Percentiles rank a stretch among this genome's conserved stretches.
Conservation (phyloP, 495 filamentous ascomycete species). For the Cercophora sp. region DNA sequence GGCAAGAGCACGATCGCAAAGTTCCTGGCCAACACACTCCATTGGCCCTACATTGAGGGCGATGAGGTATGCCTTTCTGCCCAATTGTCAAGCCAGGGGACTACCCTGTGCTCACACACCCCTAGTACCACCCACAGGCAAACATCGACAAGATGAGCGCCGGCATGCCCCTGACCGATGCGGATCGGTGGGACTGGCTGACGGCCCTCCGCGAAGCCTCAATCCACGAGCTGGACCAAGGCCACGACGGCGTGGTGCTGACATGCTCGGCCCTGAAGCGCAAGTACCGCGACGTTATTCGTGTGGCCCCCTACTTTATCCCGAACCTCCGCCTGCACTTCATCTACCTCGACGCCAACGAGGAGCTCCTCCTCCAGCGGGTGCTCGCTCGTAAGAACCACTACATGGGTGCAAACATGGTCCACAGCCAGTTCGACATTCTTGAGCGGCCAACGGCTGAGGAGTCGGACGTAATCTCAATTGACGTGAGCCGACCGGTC, state of each 20-base stretch:
- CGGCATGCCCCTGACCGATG: constrained; percentile 85
- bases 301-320: constrained; percentile 75
- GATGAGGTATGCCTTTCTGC: constrained; percentile 71
- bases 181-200: constrained; percentile 98
- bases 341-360: constrained; percentile 78
- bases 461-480: constrained; percentile 78
- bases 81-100: neutral
- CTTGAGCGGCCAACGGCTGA: constrained; percentile 74
- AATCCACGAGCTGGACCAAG: constrained; percentile 54
- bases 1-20: constrained; percentile 93
- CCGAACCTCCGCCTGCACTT: constrained; percentile 83
- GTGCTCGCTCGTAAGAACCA: constrained; percentile 73
- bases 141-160: constrained; percentile 94
- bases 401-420: constrained; percentile 98
- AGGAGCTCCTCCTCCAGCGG: constrained; percentile 68
- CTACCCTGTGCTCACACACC: constrained; percentile 16
- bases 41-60: constrained; percentile 85
- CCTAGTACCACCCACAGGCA: constrained; percentile 74
- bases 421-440: constrained; percentile 82
- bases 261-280: constrained; percentile 96
- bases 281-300: constrained; percentile 96
- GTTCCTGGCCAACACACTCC: constrained; percentile 64
- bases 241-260: constrained; percentile 75
- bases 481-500: constrained; percentile 68
- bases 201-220: constrained; percentile 81